Evolutionary conservation across 306 rosid genomes (phyloP).

Genomic region (Castanea sativa): DNA sequence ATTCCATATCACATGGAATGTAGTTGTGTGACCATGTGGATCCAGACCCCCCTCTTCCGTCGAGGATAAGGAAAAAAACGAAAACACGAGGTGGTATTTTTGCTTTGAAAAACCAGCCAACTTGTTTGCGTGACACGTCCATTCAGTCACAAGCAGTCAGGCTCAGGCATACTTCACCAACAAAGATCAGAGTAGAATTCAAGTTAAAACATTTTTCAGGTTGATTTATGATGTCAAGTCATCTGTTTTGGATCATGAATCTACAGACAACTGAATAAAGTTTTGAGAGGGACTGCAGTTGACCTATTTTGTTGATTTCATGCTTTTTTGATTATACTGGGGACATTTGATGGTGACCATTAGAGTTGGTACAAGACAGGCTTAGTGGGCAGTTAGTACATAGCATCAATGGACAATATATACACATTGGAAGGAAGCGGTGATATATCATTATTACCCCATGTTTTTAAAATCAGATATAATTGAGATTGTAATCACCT

Average conservation of each 20-base stretch:
- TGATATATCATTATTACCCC: not conserved
- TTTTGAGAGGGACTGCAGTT: not conserved
- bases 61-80: not conserved
- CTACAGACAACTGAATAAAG: slow-evolving; percentile 1
- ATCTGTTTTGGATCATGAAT: not conserved
- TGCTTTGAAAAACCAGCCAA: not conserved
- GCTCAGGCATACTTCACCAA: not conserved
- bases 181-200: not conserved
- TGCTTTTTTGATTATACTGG: not conserved
- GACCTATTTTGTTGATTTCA: slow-evolving; percentile 2
- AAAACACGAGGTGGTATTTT: not conserved
- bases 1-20: not conserved
- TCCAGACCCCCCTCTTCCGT: not conserved
- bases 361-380: not conserved
- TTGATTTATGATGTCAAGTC: not conserved
- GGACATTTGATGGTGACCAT: slow-evolving; percentile 8
- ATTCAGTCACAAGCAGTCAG: not conserved
- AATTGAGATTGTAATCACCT: not conserved
- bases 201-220: not conserved
- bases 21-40: not conserved
- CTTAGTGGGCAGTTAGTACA: not conserved
- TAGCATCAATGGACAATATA: not conserved
- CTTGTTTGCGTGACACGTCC: not conserved
- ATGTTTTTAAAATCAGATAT: not conserved
- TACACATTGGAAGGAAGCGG: not conserved